These are phyloP conservation scores for Paramecium sexaurelia DNA, from an alignment of 73 alveolate species.

Conservation along the genomic window DNA sequence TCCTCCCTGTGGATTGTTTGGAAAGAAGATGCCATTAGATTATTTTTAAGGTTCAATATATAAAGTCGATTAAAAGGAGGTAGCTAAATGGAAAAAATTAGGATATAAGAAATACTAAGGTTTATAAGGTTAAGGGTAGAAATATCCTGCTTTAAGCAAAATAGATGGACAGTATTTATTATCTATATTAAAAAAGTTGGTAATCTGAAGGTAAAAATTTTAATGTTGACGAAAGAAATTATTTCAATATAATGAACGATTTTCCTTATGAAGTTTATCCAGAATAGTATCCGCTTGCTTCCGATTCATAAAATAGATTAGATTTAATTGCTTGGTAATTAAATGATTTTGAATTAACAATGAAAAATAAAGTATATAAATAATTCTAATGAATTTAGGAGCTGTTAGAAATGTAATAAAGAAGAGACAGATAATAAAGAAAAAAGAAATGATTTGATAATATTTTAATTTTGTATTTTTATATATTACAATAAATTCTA, in stretches of 20 bases:
- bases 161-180: constrained; percentile 11
- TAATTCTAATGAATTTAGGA: neutral
- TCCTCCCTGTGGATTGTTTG: constrained; percentile 47
- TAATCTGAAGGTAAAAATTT: neutral
- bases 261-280: constrained; percentile 11
- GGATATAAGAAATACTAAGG: constrained; percentile 39
- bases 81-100: neutral
- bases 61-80: neutral
- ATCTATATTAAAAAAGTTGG: neutral
- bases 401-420: constrained; percentile 12
- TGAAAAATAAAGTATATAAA: constrained; percentile 34
- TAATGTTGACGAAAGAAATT: constrained; percentile 20
- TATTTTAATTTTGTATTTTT: neutral
- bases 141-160: neutral
- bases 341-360: constrained; percentile 30
- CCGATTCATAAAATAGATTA: constrained; percentile 29
- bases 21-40: constrained; percentile 27
- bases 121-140: neutral
- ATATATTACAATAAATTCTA: neutral
- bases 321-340: constrained; percentile 30
- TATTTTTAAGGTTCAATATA: neutral
- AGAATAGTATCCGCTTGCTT: constrained; percentile 30
- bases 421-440: constrained; percentile 20
- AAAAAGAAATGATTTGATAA: neutral
- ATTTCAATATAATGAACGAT: constrained; percentile 23